Conservation (phyloP, 331 rosid species). For the Quercus tomentella region DNA sequence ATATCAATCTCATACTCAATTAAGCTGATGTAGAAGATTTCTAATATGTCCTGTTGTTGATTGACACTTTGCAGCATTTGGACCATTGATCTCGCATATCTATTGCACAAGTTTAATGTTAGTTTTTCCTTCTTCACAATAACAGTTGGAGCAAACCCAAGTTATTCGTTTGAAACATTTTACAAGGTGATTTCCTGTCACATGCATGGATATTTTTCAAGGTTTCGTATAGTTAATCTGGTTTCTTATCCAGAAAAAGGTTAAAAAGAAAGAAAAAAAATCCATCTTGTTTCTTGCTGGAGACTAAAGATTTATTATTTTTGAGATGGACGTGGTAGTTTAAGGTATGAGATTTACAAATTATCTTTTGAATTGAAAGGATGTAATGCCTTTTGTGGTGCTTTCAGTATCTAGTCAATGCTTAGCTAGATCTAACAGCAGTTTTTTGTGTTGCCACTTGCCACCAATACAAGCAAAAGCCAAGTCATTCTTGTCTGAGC, state of each 20-base stretch:
- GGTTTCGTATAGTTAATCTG: not conserved
- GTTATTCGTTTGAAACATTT: slow-evolving; percentile 79
- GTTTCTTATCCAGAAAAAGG: not conserved
- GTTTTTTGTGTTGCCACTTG: not conserved
- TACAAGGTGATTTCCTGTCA: slow-evolving; percentile 66
- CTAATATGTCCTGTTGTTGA: slow-evolving; percentile 23
- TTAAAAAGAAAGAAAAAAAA: not conserved
- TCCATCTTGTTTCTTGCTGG: not conserved
- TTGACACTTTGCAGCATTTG: slow-evolving; percentile 65
- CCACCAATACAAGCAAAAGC: not conserved
- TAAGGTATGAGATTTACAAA: not conserved
- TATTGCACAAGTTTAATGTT: slow-evolving; percentile 68
- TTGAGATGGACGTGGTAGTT: not conserved
- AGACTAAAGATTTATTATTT: not conserved
- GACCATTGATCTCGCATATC: slow-evolving; percentile 94
- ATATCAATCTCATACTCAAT: not conserved
- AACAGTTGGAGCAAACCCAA: slow-evolving; percentile 92
- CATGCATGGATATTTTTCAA: not conserved
- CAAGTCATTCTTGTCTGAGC: not conserved
- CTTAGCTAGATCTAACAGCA: not conserved
- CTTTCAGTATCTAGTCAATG: not conserved
- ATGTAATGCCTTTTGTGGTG: not conserved
- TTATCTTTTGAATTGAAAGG: not conserved
- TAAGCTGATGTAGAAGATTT: slow-evolving; percentile 15
- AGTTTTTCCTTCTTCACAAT: slow-evolving; percentile 84